These are phyloP conservation scores for Abrus pulchellus DNA, from an alignment of 306 rosid species.

Conservation along the genomic window DNA sequence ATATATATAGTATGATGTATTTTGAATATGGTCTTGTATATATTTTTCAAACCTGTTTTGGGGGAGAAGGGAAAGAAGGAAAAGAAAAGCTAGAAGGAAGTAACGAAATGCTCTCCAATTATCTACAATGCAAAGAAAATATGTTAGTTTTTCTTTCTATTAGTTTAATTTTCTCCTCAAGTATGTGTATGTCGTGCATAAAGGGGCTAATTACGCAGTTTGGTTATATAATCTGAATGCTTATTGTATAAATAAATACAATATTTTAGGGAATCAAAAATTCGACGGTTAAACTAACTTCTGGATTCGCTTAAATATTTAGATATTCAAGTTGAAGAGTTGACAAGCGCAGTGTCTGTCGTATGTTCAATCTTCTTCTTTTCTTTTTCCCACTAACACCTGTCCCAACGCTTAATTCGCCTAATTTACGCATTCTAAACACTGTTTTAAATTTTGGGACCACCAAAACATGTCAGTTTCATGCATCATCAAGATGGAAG, in stretches of 20 bases:
- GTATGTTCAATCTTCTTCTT: background rate
- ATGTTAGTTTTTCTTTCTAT: background rate
- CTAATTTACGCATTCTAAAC: constrained; percentile 4
- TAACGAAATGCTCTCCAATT: constrained; percentile 15
- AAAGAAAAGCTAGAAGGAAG: background rate
- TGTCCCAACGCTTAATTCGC: background rate
- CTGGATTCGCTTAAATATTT: no score
- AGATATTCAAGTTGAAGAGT: background rate
- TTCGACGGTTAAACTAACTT: background rate
- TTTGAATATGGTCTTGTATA: constrained; percentile 25
- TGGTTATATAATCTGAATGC: background rate
- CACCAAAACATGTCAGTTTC: constrained; percentile 18
- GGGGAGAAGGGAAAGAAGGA: background rate
- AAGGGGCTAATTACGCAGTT: constrained; percentile 10
- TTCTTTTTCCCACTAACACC: background rate
- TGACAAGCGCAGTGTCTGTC: background rate
- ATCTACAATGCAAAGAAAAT: background rate
- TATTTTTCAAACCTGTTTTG: background rate
- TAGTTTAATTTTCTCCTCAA: background rate
- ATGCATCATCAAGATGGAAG: constrained; percentile 1
- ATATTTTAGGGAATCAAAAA: background rate
- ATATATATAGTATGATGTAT: constrained; percentile 5
- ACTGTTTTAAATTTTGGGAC: background rate
- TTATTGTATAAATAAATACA: background rate
- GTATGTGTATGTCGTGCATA: constrained; percentile 1